A percentile compares a stretch with the other conserved stretches of the same genome.
phyloP scores from a whole-genome alignment of 2,329 filamentous ascomycete genomes.

The Verticillium zaregamsianum region DNA sequence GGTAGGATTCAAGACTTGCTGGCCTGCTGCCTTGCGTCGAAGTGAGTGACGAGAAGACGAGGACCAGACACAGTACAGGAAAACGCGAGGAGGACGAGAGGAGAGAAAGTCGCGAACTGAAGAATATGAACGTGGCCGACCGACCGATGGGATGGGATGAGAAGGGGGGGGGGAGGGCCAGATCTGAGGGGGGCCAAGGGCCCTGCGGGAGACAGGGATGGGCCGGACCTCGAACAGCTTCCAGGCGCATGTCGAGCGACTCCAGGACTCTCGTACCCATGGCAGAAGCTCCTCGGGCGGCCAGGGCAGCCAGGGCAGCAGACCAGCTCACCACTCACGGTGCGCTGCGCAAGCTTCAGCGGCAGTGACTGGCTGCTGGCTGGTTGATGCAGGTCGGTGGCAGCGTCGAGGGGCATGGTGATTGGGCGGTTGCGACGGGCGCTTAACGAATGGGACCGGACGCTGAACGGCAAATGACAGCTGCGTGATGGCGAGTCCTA shows the following conservation, averaged over 20 bases:
- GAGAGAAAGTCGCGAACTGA: not conserved
- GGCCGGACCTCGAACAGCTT: not conserved
- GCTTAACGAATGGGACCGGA: conserved; percentile 10
- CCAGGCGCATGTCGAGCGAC: not conserved
- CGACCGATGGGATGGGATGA: conserved; percentile 2
- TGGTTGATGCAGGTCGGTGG: not conserved
- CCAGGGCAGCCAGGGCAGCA: too few species aligned
- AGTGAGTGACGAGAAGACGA: conserved; percentile 4
- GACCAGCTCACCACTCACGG: not conserved
- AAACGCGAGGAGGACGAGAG: not conserved
- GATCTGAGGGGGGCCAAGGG: not conserved
- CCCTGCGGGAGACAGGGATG: not conserved
- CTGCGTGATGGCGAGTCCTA: not conserved
- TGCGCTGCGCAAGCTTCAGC: conserved; percentile 4
- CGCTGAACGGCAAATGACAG: not conserved
- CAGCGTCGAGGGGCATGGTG: conserved; percentile 8
- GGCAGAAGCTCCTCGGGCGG: not conserved
- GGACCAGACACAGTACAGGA: not conserved
- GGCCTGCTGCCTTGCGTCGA: conserved; percentile 6
- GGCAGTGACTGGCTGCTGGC: conserved; percentile 9
- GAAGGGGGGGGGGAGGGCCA: not conserved
- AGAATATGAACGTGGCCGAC: conserved; percentile 8
- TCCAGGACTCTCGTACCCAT: not conserved
- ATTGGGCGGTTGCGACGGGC: conserved; percentile 12
- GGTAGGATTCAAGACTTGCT: conserved; percentile 4